These are phyloP conservation scores for Apiotrichum veenhuisii DNA, from an alignment of 1,284 basidiomycete genomes.

Conservation along the genomic window DNA sequence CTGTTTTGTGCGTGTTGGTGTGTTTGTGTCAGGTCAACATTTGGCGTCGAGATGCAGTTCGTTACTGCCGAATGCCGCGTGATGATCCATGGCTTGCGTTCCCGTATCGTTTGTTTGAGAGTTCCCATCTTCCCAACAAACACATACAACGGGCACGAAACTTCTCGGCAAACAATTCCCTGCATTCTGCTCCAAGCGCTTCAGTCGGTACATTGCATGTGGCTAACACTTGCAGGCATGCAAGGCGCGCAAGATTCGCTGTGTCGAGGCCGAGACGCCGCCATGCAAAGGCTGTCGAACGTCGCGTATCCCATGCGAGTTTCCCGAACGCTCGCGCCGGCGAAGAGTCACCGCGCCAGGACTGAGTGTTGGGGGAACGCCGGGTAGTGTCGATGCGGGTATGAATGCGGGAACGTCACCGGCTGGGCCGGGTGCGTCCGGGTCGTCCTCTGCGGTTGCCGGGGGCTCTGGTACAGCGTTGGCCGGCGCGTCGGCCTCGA, in stretches of 20 bases:
- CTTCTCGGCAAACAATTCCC: no score
- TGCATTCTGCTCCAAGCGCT: no score
- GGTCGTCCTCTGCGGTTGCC: not conserved
- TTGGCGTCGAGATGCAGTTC: not conserved
- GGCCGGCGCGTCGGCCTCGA: not conserved
- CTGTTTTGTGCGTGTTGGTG: conserved; percentile 14
- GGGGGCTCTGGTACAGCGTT: no score
- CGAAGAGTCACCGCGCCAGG: not conserved
- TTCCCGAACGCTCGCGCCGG: conserved; percentile 15
- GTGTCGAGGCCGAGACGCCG: conserved; percentile 21
- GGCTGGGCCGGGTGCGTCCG: not conserved
- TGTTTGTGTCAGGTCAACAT: no score
- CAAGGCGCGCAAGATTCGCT: conserved; percentile 25
- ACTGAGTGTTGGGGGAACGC: not conserved
- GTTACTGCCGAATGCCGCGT: no score
- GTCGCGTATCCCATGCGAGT: conserved; percentile 22
- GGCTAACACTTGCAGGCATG: conserved; percentile 17
- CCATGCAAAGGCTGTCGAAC: conserved; percentile 24
- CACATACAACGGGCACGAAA: no score
- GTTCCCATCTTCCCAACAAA: not conserved
- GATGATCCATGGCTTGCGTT: no score
- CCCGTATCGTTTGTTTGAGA: not conserved
- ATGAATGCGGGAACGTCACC: not conserved
- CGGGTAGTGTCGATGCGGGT: not conserved
- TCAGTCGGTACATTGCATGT: not conserved